These are phyloP conservation scores for Antrodiella citrinella DNA, from an alignment of 768 basidiomycete genomes.

Conservation along the genomic window DNA sequence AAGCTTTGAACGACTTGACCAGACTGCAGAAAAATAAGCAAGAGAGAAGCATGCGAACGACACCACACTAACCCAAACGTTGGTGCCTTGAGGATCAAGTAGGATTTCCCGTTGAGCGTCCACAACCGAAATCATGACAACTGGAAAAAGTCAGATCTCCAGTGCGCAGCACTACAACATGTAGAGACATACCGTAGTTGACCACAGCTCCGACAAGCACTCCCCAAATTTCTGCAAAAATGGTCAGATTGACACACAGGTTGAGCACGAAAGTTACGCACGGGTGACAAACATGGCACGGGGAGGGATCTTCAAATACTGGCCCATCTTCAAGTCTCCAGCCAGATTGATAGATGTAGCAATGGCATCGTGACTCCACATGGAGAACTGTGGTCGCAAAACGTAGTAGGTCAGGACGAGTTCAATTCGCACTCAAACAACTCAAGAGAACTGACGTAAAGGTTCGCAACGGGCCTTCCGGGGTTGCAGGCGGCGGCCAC, in stretches of 20 bases:
- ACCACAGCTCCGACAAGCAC: slow-evolving; percentile 20
- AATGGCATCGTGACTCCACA: slow-evolving; percentile 62
- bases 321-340: slow-evolving; percentile 49
- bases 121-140: slow-evolving; percentile 52
- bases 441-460: slow-evolving; percentile 35
- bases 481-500: slow-evolving; percentile 52
- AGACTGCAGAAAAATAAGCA: slow-evolving; percentile 16
- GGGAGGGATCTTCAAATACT: slow-evolving; percentile 59
- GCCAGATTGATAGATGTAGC: slow-evolving; percentile 45
- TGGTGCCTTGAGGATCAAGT: slow-evolving; percentile 43
- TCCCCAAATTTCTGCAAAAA: slow-evolving; percentile 15
- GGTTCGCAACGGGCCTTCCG: slow-evolving; percentile 60
- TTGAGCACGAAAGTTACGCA: too few species aligned
- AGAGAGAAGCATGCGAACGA: background rate
- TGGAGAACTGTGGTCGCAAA: slow-evolving; percentile 38
- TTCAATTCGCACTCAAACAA: background rate
- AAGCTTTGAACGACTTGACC: slow-evolving; percentile 43
- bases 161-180: too few species aligned
- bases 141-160: slow-evolving; percentile 20
- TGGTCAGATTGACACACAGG: slow-evolving; percentile 59
- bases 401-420: too few species aligned
- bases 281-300: slow-evolving; percentile 59
- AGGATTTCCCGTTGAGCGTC: slow-evolving; percentile 46
- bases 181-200: slow-evolving; percentile 24
- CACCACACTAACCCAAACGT: slow-evolving; percentile 37